Percentiles rank a stretch among this genome's conserved stretches.
Conservation (phyloP, 2,329 filamentous ascomycete species). For the Grosmannia serpens region DNA sequence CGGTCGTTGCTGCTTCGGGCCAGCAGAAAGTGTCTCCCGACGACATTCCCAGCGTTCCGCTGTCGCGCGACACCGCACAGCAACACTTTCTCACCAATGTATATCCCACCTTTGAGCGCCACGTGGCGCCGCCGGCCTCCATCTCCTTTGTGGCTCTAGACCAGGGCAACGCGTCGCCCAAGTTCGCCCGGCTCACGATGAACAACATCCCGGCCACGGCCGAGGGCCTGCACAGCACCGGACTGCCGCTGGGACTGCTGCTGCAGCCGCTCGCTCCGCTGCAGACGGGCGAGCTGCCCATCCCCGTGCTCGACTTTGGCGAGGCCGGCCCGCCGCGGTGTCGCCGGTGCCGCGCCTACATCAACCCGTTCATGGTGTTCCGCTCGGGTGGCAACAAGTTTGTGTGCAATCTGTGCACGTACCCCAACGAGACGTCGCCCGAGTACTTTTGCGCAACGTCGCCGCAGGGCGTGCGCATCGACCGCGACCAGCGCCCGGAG, state of each 20-base stretch:
- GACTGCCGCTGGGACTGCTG: slow-evolving; percentile 74
- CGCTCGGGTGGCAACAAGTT: slow-evolving; percentile 88
- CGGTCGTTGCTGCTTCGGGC: slow-evolving; percentile 46
- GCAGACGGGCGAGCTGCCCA: slow-evolving; percentile 72
- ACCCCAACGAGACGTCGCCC: slow-evolving; percentile 83
- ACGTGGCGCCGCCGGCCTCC: slow-evolving; percentile 78
- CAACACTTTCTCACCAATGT: slow-evolving; percentile 77
- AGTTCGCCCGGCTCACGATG: slow-evolving; percentile 80
- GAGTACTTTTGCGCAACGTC: slow-evolving; percentile 93
- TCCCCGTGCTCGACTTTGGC: slow-evolving; percentile 92
- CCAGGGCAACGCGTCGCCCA: slow-evolving; percentile 92
- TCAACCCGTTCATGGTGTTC: slow-evolving; percentile 99
- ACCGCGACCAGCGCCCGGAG: slow-evolving; percentile 81
- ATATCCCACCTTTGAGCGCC: slow-evolving; percentile 91
- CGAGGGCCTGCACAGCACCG: slow-evolving; percentile 70
- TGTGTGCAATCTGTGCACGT: slow-evolving; percentile 95
- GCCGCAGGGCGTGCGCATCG: slow-evolving; percentile 73
- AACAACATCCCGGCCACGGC: slow-evolving; percentile 82
- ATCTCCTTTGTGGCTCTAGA: slow-evolving; percentile 89
- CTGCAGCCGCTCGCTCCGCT: slow-evolving; percentile 78
- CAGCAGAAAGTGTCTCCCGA: slow-evolving; percentile 77
- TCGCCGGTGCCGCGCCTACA: slow-evolving; percentile 85
- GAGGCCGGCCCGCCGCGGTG: slow-evolving; percentile 83
- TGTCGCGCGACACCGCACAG: slow-evolving; percentile 70
- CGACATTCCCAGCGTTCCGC: slow-evolving; percentile 82